Percentiles rank a stretch among this genome's conserved stretches.
Conservation (phyloP, 78 protist species). For the Planoprotostelium fungivorum region DNA sequence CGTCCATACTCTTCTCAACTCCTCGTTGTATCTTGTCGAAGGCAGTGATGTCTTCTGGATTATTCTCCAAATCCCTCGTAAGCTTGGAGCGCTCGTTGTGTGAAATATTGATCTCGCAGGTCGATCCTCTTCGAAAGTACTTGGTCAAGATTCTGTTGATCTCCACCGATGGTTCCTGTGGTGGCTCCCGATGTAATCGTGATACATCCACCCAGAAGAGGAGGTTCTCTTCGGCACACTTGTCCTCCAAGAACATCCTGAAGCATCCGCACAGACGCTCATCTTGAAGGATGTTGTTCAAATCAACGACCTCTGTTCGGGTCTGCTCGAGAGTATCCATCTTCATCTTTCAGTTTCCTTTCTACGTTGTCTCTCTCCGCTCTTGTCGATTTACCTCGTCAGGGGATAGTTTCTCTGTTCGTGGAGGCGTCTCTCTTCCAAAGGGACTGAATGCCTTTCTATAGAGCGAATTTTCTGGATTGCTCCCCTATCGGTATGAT, state of each 20-base stretch:
- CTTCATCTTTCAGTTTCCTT: no score
- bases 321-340: no score
- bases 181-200: not conserved
- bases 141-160: not conserved
- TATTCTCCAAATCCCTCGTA: not conserved
- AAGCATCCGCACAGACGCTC: not conserved
- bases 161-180: not conserved
- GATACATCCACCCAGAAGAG: not conserved
- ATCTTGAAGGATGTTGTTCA: no score
- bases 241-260: not conserved
- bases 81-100: not conserved
- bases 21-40: not conserved
- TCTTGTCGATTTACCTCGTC: no score
- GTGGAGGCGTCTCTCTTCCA: no score
- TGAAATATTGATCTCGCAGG: not conserved
- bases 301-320: no score
- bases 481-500: no score
- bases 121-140: not conserved
- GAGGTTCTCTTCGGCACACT: not conserved
- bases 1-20: not conserved
- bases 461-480: no score
- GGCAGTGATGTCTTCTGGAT: not conserved
- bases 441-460: no score
- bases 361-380: no score
- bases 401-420: no score